These are phyloP conservation scores for Ogataea populi-albae DNA, from an alignment of 805 yeast genomes.

Conservation along the genomic window DNA sequence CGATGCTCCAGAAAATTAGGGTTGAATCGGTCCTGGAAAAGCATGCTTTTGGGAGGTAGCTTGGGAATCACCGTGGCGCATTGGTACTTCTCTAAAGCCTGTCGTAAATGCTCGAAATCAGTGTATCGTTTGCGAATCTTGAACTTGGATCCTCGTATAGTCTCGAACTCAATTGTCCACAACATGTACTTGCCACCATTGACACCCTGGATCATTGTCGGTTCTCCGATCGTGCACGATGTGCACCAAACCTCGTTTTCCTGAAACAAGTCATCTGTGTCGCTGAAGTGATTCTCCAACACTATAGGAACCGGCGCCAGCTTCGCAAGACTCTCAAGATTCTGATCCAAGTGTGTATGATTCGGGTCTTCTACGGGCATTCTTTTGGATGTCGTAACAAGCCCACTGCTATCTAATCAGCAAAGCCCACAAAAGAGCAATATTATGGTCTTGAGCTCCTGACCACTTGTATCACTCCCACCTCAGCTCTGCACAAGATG, in stretches of 20 bases:
- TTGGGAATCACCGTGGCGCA: slow-evolving; percentile 39
- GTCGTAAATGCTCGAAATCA: slow-evolving; percentile 54
- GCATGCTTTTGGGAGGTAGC: slow-evolving; percentile 48
- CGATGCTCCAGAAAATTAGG: slow-evolving; percentile 50
- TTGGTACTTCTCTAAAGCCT: slow-evolving; percentile 38
- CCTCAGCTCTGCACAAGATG: too few relatives aligned
- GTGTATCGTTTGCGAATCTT: slow-evolving; percentile 58
- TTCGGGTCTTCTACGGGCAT: slow-evolving; percentile 9
- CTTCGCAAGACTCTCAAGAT: slow-evolving; percentile 10
- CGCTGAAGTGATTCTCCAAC: slow-evolving; percentile 32
- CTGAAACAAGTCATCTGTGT: slow-evolving; percentile 4
- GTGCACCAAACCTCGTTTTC: slow-evolving; percentile 28
- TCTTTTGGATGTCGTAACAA: too few relatives aligned
- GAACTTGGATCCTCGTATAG: slow-evolving; percentile 37
- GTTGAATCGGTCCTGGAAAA: slow-evolving; percentile 26
- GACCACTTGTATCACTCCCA: too few relatives aligned
- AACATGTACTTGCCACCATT: slow-evolving; percentile 28
- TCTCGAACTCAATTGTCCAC: slow-evolving; percentile 30
- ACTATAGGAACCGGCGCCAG: slow-evolving; percentile 42
- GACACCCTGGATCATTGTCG: slow-evolving; percentile 28
- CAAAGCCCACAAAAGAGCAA: too few relatives aligned
- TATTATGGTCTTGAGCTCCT: too few relatives aligned
- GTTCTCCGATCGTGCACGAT: slow-evolving; percentile 31
- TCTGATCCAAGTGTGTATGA: slow-evolving; percentile 16
- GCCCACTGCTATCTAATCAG: too few relatives aligned